Conservation (phyloP, 352 stramenopile species). For the Thalassiosira livingstoniorum region DNA sequence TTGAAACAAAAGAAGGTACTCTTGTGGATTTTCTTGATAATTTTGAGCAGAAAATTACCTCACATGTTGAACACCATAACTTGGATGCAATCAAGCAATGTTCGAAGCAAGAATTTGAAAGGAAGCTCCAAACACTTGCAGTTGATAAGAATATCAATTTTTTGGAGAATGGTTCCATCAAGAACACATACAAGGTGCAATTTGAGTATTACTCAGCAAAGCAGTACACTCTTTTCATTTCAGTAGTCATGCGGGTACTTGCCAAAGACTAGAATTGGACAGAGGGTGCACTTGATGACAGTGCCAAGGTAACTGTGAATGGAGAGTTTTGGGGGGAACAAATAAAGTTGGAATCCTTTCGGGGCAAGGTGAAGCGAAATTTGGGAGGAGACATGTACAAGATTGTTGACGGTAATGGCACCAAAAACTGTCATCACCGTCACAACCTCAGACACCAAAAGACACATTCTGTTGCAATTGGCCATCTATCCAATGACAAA, state of each 20-base stretch:
- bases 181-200: constrained; percentile 23
- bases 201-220: constrained; percentile 24
- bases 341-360: constrained; percentile 21
- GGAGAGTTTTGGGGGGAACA: constrained; percentile 3
- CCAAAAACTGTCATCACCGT: not conserved
- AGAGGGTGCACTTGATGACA: not conserved
- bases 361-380: constrained; percentile 6
- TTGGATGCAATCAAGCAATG: not conserved
- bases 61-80: constrained; percentile 18
- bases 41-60: constrained; percentile 7
- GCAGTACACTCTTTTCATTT: constrained; percentile 36
- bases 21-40: constrained; percentile 41
- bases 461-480: constrained; percentile 15
- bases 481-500: constrained; percentile 33
- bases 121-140: constrained; percentile 4
- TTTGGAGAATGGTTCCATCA: constrained; percentile 32
- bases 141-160: constrained; percentile 28
- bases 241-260: not conserved
- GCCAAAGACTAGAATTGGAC: constrained; percentile 21
- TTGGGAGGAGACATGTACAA: constrained; percentile 15
- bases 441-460: not conserved
- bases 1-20: constrained; percentile 11
- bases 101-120: not conserved
- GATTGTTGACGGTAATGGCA: constrained; percentile 17
- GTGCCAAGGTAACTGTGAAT: constrained; percentile 28